These are phyloP conservation scores for Pharnaceum exiguum DNA, from an alignment of 148 eudicot species.

Conservation along the genomic window DNA sequence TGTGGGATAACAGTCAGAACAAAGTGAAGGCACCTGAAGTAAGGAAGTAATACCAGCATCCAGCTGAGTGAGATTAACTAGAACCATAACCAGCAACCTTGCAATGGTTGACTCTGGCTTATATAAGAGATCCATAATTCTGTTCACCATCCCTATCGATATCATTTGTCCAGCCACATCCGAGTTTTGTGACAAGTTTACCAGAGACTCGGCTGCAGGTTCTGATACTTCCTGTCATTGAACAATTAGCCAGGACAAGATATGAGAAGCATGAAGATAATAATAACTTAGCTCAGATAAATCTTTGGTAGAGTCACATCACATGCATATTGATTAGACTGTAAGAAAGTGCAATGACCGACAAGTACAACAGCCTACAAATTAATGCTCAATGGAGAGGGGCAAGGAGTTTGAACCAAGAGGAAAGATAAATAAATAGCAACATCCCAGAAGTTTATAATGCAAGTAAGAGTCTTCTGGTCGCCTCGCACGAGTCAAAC, in stretches of 20 bases:
- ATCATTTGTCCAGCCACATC: conserved; percentile 76
- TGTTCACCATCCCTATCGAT: conserved; percentile 48
- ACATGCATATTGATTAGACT: no score
- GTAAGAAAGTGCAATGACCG: no score
- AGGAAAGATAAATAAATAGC: no score
- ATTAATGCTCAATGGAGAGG: no score
- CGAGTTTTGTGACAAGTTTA: conserved; percentile 76
- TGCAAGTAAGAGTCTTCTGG: neutral
- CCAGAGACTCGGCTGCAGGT: conserved; percentile 87
- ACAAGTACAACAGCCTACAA: no score
- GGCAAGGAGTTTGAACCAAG: no score
- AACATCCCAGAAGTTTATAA: neutral
- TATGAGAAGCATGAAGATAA: neutral
- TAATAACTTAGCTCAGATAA: no score
- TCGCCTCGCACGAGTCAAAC: neutral
- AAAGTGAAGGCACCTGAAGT: conserved; percentile 71
- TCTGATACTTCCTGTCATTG: conserved; percentile 74
- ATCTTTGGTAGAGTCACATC: no score
- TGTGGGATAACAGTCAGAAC: neutral
- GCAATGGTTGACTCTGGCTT: conserved; percentile 52
- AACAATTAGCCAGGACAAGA: neutral
- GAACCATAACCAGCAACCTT: conserved; percentile 71
- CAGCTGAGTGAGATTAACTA: conserved; percentile 90
- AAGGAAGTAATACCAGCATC: conserved; percentile 84
- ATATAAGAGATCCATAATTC: conserved; percentile 64